A percentile compares a stretch with the other conserved stretches of the same genome.
These are phyloP conservation scores for Fusarium nelsonii DNA, from an alignment of 2,329 filamentous ascomycete species.

Conservation along the genomic window DNA sequence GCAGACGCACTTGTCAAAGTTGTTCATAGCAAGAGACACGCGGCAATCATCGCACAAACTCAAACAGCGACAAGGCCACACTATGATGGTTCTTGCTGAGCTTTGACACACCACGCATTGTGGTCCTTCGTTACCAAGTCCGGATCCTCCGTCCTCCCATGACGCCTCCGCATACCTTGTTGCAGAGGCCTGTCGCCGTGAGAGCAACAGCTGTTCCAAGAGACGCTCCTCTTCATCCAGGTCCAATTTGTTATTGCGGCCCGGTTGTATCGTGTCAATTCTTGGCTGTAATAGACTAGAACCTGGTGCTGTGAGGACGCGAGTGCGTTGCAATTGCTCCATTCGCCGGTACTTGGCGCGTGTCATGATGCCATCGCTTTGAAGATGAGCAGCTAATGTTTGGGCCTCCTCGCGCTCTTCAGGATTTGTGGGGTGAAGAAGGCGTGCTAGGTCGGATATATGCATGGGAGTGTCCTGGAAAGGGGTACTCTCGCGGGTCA, in stretches of 20 bases:
- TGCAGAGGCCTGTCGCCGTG: constrained; percentile 56
- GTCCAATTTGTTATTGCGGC: constrained; percentile 58
- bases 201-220: constrained; percentile 71
- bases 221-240: constrained; percentile 71
- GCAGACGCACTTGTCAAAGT: constrained; percentile 96
- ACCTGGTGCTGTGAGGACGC: constrained; percentile 62
- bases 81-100: constrained; percentile 85
- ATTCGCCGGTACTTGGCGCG: constrained; percentile 80
- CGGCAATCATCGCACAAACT: constrained; percentile 95
- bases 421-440: constrained; percentile 82
- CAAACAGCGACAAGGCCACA: constrained; percentile 96
- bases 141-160: constrained; percentile 79
- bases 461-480: constrained; percentile 72
- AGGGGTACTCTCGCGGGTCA: constrained; percentile 67
- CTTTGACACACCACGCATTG: constrained; percentile 95
- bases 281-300: constrained; percentile 39
- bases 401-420: constrained; percentile 86
- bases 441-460: constrained; percentile 76
- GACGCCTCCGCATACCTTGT: constrained; percentile 49
- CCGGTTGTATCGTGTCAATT: constrained; percentile 17
- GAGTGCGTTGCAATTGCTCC: constrained; percentile 76
- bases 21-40: constrained; percentile 94
- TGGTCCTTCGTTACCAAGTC: constrained; percentile 77
- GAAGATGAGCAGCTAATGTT: constrained; percentile 83
- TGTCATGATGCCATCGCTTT: constrained; percentile 79